Conservation (phyloP, 305 asterid species). For the Ajuga reptans region DNA sequence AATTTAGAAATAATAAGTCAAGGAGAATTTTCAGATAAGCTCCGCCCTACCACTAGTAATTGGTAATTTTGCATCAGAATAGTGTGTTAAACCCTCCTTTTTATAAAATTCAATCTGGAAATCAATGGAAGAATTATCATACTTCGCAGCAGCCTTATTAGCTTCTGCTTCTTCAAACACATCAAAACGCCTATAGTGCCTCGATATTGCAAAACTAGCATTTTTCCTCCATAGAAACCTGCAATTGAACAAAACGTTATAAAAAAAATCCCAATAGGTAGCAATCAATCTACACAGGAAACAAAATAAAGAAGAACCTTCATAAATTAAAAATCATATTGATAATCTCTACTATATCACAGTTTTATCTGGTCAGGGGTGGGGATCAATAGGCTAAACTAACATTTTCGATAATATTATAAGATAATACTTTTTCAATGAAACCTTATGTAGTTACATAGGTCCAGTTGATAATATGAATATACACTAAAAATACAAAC, state of each 20-base stretch:
- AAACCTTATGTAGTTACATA: no score
- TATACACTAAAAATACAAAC: no score
- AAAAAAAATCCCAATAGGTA: not conserved
- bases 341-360: no score
- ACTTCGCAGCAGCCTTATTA: constrained; percentile 72
- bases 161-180: constrained; percentile 85
- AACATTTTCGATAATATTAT: no score
- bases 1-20: not conserved
- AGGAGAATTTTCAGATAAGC: not conserved
- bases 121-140: constrained; percentile 67
- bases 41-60: constrained; percentile 60
- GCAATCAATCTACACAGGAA: not conserved
- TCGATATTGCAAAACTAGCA: constrained; percentile 76
- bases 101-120: constrained; percentile 69
- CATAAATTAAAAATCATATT: no score
- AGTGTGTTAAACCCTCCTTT: constrained; percentile 66
- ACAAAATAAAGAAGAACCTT: not conserved
- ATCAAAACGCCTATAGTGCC: constrained; percentile 76
- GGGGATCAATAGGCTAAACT: no score
- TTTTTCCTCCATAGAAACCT: constrained; percentile 87
- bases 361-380: no score
- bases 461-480: no score
- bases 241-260: constrained; percentile 7
- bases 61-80: constrained; percentile 57
- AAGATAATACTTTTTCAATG: no score